Evolutionary conservation across 176 grass and related monocot species (phyloP).

Genomic region (Elaeis guineensis): DNA sequence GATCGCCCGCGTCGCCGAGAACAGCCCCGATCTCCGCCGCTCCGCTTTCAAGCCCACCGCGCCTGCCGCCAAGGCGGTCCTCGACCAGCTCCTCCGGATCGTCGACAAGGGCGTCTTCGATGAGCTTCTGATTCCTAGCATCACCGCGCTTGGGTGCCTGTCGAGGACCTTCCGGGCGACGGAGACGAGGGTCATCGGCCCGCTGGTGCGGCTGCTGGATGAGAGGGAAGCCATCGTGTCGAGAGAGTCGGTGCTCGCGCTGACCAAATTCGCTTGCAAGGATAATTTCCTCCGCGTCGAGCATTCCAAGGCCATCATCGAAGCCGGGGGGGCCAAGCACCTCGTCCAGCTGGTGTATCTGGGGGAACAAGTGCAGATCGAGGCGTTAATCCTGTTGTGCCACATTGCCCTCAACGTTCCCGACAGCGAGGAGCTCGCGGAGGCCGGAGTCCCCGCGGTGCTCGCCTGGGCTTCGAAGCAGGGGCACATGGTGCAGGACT

Average conservation of each 20-base stretch:
- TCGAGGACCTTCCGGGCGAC: conserved; percentile 75
- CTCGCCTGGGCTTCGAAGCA: conserved; percentile 89
- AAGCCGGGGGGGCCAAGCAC: conserved; percentile 53
- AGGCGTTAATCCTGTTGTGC: conserved; percentile 70
- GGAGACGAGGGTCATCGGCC: conserved; percentile 69
- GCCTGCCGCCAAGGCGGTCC: conserved; percentile 39
- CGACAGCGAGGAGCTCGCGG: conserved; percentile 68
- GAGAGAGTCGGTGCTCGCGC: conserved; percentile 66
- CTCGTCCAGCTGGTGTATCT: conserved; percentile 87
- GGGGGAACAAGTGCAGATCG: conserved; percentile 65
- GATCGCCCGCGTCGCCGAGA: conserved; percentile 67
- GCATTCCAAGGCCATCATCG: conserved; percentile 68
- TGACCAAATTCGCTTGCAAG: conserved; percentile 74
- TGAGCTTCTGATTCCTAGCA: conserved; percentile 48
- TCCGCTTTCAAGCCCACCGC: conserved; percentile 87
- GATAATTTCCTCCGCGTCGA: conserved; percentile 67
- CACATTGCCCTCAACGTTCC: conserved; percentile 64
- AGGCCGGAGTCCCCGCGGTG: conserved; percentile 67
- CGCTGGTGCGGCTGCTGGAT: conserved; percentile 73
- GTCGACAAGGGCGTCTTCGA: conserved; percentile 42
- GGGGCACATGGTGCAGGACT: conserved; percentile 57
- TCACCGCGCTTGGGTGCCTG: conserved; percentile 68
- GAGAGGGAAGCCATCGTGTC: conserved; percentile 43
- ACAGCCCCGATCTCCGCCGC: conserved; percentile 58
- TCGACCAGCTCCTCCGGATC: conserved; percentile 60